phyloP scores from a whole-genome alignment of 2,329 filamentous ascomycete genomes.

The Fusarium sp. region DNA sequence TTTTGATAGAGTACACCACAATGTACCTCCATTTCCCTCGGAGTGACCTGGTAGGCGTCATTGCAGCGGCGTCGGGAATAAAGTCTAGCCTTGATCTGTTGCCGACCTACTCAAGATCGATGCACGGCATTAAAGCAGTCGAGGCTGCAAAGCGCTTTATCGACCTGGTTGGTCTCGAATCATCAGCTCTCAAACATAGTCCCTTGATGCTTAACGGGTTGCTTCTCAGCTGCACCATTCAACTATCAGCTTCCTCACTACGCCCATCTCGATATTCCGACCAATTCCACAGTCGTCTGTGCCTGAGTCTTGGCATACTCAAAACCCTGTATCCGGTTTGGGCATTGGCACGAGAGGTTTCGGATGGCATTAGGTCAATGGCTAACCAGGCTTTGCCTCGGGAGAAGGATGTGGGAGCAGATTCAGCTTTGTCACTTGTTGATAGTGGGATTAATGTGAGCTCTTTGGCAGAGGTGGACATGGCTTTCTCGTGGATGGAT shows the following conservation, averaged over 20 bases:
- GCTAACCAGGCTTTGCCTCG: neutral
- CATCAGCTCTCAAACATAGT: neutral
- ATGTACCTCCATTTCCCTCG: neutral
- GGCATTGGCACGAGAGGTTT: neutral
- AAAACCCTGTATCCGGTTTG: neutral
- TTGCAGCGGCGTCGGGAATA: neutral
- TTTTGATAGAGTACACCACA: neutral
- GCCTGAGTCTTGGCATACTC: neutral
- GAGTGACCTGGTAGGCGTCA: neutral
- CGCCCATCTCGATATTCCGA: neutral
- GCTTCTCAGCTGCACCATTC: neutral
- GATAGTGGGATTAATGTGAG: neutral
- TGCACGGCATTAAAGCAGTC: neutral
- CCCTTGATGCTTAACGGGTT: neutral
- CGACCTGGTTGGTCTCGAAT: neutral
- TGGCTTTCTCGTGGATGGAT: neutral
- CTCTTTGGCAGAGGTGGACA: neutral
- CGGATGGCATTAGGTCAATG: neutral
- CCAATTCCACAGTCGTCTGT: neutral
- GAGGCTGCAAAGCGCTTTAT: neutral
- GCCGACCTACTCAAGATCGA: neutral
- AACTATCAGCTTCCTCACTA: neutral
- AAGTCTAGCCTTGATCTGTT: neutral
- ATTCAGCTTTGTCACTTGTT: neutral
- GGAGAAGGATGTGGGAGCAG: neutral